phyloP scores from a whole-genome alignment of 1,284 basidiomycete genomes.

The Melampsora americana region DNA sequence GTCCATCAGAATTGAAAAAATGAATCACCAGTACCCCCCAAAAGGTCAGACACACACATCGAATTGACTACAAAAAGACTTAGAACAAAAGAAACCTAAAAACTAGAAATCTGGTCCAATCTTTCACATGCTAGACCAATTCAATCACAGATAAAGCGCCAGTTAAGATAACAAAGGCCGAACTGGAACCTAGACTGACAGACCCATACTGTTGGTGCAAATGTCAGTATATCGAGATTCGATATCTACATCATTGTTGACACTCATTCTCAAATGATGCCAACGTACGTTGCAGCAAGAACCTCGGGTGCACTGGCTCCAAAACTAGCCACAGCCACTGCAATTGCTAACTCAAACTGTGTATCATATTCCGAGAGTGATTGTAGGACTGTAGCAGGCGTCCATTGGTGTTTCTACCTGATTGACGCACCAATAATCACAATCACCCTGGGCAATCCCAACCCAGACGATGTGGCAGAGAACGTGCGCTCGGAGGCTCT shows the following conservation, averaged over 20 bases:
- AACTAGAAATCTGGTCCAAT: too few species aligned
- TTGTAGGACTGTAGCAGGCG: too few species aligned
- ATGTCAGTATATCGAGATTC: slow-evolving; percentile 40
- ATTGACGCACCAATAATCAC: slow-evolving; percentile 58
- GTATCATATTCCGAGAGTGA: background rate
- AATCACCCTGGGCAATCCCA: slow-evolving; percentile 70
- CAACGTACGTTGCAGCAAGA: slow-evolving; percentile 62
- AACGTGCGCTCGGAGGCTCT: slow-evolving; percentile 24
- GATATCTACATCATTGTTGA: slow-evolving; percentile 48
- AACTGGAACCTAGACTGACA: slow-evolving; percentile 61
- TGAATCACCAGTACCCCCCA: too few species aligned
- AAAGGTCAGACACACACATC: too few species aligned
- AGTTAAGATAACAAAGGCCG: slow-evolving; percentile 70
- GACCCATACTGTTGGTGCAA: slow-evolving; percentile 45
- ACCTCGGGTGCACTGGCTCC: slow-evolving; percentile 61
- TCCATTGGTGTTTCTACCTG: background rate
- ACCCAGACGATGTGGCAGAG: slow-evolving; percentile 57
- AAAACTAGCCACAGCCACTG: slow-evolving; percentile 71
- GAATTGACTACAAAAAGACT: too few species aligned
- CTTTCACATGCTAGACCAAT: slow-evolving; percentile 23
- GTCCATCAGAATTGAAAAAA: too few species aligned
- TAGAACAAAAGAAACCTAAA: too few species aligned
- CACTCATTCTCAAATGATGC: slow-evolving; percentile 31
- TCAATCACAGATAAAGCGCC: slow-evolving; percentile 62
- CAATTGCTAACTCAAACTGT: slow-evolving; percentile 69